Conservation (phyloP, 2,329 filamentous ascomycete genomes). For the Fonsecaea multimorphosa region DNA sequence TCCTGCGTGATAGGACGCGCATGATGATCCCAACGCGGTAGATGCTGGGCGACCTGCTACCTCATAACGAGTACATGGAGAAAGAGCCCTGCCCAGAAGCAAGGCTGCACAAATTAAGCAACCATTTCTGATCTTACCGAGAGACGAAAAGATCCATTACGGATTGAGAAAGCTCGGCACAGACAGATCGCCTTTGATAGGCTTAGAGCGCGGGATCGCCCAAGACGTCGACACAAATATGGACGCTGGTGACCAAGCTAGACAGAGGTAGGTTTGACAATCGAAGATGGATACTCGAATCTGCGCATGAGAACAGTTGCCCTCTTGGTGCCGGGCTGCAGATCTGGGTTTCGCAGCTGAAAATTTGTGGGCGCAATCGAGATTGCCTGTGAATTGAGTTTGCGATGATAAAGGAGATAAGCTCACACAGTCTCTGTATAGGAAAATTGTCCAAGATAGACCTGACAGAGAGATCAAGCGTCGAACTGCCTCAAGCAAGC, state of each 20-base stretch:
- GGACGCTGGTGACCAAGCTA: background rate
- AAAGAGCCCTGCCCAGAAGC: background rate
- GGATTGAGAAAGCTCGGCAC: background rate
- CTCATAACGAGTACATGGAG: background rate
- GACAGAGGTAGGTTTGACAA: background rate
- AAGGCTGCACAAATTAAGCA: background rate
- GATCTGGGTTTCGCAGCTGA: background rate
- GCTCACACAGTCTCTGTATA: background rate
- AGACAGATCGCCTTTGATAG: background rate
- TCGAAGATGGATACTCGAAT: background rate
- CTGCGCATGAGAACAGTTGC: background rate
- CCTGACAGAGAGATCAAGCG: background rate
- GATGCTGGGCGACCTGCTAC: background rate
- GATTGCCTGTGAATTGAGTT: background rate
- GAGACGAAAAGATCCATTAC: background rate
- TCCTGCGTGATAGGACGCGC: too few relatives aligned
- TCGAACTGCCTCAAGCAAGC: background rate
- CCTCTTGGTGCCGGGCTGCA: background rate
- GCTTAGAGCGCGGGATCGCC: background rate
- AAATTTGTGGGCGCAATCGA: background rate
- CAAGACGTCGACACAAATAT: background rate
- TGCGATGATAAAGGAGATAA: background rate
- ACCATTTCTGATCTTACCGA: background rate
- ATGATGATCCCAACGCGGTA: background rate
- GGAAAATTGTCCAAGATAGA: background rate